Percentiles rank a stretch among this genome's conserved stretches.
These are phyloP conservation scores for Oryza rufipogon DNA, from an alignment of 176 grass and related monocot genomes.

Conservation along the genomic window DNA sequence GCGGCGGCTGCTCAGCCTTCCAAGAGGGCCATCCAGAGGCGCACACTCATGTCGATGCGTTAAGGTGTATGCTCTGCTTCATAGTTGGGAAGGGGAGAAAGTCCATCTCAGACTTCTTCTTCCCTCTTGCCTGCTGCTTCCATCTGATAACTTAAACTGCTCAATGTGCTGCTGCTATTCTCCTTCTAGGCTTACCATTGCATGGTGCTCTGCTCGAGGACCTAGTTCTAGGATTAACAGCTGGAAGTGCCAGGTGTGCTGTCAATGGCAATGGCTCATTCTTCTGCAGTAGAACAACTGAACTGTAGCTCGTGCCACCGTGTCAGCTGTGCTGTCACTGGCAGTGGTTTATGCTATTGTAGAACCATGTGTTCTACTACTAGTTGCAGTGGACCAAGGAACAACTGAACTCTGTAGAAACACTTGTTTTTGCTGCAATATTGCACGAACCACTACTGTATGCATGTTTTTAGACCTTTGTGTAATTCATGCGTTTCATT, in stretches of 20 bases:
- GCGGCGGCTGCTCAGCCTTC: constrained; percentile 50
- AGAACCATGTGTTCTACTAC: constrained; percentile 1
- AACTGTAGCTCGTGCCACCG: background rate
- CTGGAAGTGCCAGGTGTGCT: constrained; percentile 20
- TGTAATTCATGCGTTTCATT: background rate
- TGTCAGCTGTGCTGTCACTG: background rate
- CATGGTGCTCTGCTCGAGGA: constrained; percentile 54
- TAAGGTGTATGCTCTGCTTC: constrained; percentile 46
- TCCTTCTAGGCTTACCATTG: constrained; percentile 23
- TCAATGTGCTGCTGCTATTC: constrained; percentile 33
- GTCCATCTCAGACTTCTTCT: constrained; percentile 44
- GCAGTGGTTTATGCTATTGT: background rate
- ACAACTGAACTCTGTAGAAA: background rate
- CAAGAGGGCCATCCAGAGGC: constrained; percentile 53
- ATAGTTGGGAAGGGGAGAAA: constrained; percentile 6
- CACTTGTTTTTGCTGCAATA: constrained; percentile 13
- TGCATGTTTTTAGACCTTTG: background rate
- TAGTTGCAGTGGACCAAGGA: background rate
- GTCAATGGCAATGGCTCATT: constrained; percentile 12
- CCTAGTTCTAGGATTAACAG: constrained; percentile 34
- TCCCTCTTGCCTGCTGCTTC: constrained; percentile 25
- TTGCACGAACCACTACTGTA: constrained; percentile 2
- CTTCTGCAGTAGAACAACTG: constrained; percentile 24
- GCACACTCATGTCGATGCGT: constrained; percentile 81
- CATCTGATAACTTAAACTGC: constrained; percentile 29